These are phyloP conservation scores for Collybia nuda DNA, from an alignment of 768 basidiomycete genomes.

Conservation along the genomic window DNA sequence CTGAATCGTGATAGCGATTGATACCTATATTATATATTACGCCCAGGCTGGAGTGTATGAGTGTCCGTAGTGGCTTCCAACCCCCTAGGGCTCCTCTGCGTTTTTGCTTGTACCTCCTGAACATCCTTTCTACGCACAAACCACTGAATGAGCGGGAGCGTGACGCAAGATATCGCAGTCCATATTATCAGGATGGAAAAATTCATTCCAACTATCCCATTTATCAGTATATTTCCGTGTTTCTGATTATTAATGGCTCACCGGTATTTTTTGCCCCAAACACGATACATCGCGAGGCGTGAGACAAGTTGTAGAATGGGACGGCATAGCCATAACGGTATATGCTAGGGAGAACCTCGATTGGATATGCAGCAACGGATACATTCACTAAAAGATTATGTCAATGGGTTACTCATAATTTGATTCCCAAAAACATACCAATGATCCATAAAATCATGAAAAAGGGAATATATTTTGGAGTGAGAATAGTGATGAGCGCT, in stretches of 20 bases:
- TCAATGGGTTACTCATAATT: background rate
- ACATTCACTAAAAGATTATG: constrained; percentile 46
- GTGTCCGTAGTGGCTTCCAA: no score
- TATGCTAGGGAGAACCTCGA: constrained; percentile 54
- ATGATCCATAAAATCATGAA: constrained; percentile 76
- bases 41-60: no score
- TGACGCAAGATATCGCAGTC: constrained; percentile 53
- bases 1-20: no score
- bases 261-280: constrained; percentile 64
- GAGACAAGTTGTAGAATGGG: constrained; percentile 73
- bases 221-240: background rate
- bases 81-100: no score
- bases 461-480: constrained; percentile 54
- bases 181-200: constrained; percentile 61
- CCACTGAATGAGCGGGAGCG: constrained; percentile 53
- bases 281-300: constrained; percentile 58
- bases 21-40: no score
- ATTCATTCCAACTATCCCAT: constrained; percentile 52
- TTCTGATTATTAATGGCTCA: constrained; percentile 24
- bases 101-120: no score
- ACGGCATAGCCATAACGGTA: constrained; percentile 68
- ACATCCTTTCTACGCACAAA: constrained; percentile 21
- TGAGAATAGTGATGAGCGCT: constrained; percentile 58
- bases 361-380: constrained; percentile 58
- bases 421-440: constrained; percentile 28